Base-by-base conservation (phyloP, 805 yeast genomes). In the Starmerella riodocensis region DNA sequence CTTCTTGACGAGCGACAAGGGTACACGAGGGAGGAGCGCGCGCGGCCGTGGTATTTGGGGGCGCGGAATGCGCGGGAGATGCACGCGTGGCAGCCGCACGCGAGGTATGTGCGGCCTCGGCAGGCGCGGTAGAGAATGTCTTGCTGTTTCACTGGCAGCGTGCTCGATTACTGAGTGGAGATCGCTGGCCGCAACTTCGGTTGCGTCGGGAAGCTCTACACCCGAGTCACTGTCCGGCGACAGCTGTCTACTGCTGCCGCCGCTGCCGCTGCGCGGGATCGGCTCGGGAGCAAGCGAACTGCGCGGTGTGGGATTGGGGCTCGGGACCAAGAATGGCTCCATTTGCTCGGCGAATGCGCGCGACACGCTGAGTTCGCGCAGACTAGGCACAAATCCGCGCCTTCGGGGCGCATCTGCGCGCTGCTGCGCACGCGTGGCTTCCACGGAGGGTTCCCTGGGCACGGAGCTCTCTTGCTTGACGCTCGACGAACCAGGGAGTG, bases 311-410 rank as follows among this genome's bases (percentile, higher is more conserved):
- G 43, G 36, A 8, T 30, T 25, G 6, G 50, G 48, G 14, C 36
- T 43, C 4, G 50, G 34, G 18, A 19, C 38, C 33, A 43, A 16
- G 30, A 17, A 36, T 4, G 48, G 48, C 32, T 43, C 50, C 17
- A 49, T 42, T 37, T 41, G 41, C 36, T 47, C 45, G 2, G 47
- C 44, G 28, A 49, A 49, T 12, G 35, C 40, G 20, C 38, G 39
- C 27, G 50, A 42, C 9, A 36, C 47, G 13, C 39, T 26, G 40
- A 49, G 33, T 22, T 35, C 46, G 18, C 31, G 17, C 17, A 47
- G 29, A 32, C 43, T 41, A 11, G 51, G 51, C 32, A 47, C 37
- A 29, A 46, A 48, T 12, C 47, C 50, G 28, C 48, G 45, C 9
- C 42, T 36, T 8, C 35, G 28, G 13, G 41, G 36, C 7, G 30